Percentiles rank a stretch among this genome's conserved stretches.
Evolutionary conservation across 2,329 filamentous ascomycete genomes (phyloP).

Genomic region (Myriangium duriaei): DNA sequence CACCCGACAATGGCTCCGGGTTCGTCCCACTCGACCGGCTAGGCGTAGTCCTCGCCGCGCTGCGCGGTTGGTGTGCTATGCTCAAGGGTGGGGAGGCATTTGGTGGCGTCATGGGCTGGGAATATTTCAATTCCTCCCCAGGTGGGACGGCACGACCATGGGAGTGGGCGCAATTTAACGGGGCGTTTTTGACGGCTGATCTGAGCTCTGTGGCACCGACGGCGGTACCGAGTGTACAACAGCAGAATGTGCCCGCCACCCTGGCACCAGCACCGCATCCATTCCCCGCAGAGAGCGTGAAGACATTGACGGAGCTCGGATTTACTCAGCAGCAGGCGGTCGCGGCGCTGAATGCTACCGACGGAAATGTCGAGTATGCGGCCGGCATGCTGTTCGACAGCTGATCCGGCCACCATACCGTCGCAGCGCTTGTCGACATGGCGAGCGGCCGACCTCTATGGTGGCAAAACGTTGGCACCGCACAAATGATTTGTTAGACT

Average conservation of each 20-base stretch:
- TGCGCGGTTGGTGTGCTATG: constrained; percentile 47
- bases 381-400: constrained; percentile 35
- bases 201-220: constrained; percentile 20
- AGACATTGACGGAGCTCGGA: constrained; percentile 33
- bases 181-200: constrained; percentile 25
- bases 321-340: constrained; percentile 35
- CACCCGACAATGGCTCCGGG: constrained; percentile 58
- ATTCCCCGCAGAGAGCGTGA: constrained; percentile 31
- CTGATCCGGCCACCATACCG: constrained; percentile 12
- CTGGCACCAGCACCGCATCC: constrained; percentile 24
- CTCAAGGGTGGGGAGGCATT: constrained; percentile 35
- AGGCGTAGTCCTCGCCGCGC: constrained; percentile 41
- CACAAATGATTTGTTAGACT: no score
- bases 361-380: constrained; percentile 37
- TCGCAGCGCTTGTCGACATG: no score
- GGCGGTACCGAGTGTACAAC: constrained; percentile 14
- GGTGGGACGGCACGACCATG: constrained; percentile 52
- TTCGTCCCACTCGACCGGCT: constrained; percentile 46
- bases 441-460: no score
- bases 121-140: constrained; percentile 76
- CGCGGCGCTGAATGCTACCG: constrained; percentile 35
- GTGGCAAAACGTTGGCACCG: no score
- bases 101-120: constrained; percentile 89
- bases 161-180: constrained; percentile 55
- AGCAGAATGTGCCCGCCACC: constrained; percentile 8